These are phyloP conservation scores for Fusarium piperis DNA, from an alignment of 2,329 filamentous ascomycete species.

Conservation along the genomic window DNA sequence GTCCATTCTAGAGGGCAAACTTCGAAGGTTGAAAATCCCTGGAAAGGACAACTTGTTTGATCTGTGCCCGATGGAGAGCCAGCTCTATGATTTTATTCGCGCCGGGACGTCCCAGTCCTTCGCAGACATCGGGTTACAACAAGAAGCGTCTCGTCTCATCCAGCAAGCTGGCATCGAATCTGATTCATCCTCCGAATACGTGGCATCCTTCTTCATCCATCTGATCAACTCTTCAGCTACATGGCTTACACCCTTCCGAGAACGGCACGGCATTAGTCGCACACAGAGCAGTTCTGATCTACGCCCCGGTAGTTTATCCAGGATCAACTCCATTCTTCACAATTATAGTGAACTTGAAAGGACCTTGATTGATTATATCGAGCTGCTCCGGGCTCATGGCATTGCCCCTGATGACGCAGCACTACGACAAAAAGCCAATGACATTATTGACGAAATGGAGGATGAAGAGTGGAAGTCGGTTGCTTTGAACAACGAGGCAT, in stretches of 20 bases:
- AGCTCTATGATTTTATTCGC: neutral
- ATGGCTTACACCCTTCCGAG: neutral
- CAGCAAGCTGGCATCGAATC: neutral
- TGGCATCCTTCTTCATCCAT: neutral
- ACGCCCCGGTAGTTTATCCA: neutral
- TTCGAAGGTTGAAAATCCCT: neutral
- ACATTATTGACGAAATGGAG: neutral
- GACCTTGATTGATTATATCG: neutral
- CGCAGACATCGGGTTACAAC: neutral
- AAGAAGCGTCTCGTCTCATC: neutral
- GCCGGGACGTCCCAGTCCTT: neutral
- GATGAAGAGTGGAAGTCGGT: neutral
- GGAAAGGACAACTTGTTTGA: neutral
- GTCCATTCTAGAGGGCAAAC: neutral
- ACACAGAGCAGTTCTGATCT: neutral
- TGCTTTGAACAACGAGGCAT: neutral
- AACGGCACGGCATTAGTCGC: neutral
- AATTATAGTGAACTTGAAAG: neutral
- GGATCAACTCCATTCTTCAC: neutral
- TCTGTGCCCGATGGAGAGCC: neutral
- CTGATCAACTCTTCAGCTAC: neutral
- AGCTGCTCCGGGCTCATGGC: neutral
- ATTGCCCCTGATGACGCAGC: neutral
- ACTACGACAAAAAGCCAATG: neutral
- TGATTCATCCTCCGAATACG: neutral